phyloP scores from a whole-genome alignment of 2,329 filamentous ascomycete genomes.

The Elsinoe arachidis region DNA sequence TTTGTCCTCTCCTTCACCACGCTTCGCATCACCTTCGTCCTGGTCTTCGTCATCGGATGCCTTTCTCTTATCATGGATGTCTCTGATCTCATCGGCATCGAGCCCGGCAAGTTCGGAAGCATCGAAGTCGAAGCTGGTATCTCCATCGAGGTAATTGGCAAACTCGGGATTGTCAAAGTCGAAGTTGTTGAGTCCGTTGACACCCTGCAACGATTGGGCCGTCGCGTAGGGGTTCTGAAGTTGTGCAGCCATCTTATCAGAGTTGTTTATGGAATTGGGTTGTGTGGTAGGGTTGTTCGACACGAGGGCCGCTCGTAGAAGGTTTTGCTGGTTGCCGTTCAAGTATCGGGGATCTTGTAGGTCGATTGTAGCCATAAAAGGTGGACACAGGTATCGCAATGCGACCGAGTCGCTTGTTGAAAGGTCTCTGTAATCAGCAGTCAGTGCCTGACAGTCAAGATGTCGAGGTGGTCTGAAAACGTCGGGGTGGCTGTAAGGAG shows the following conservation, averaged over 20 bases:
- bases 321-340: conserved; percentile 38
- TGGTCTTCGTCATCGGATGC: conserved; percentile 56
- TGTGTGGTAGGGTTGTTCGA: conserved; percentile 31
- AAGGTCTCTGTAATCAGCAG: conserved; percentile 8
- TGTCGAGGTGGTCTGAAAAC: not conserved
- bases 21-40: conserved; percentile 63
- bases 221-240: conserved; percentile 6
- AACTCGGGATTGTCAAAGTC: conserved; percentile 45
- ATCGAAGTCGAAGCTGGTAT: conserved; percentile 70
- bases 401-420: conserved; percentile 17
- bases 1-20: conserved; percentile 76
- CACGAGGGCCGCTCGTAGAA: conserved; percentile 39
- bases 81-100: conserved; percentile 31
- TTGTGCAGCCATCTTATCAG: not conserved
- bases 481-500: not conserved
- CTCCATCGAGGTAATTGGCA: conserved; percentile 65
- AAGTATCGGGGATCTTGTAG: conserved; percentile 27
- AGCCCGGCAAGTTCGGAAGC: conserved; percentile 49
- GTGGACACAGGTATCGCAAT: conserved; percentile 21
- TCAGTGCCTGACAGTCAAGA: not conserved
- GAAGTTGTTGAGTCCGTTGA: conserved; percentile 20
- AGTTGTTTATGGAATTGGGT: not conserved
- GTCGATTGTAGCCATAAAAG: conserved; percentile 18
- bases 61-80: conserved; percentile 61
- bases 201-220: not conserved